Evolutionary conservation across 1,284 basidiomycete species (phyloP).

Genomic region (Pisolithus thermaeus): DNA sequence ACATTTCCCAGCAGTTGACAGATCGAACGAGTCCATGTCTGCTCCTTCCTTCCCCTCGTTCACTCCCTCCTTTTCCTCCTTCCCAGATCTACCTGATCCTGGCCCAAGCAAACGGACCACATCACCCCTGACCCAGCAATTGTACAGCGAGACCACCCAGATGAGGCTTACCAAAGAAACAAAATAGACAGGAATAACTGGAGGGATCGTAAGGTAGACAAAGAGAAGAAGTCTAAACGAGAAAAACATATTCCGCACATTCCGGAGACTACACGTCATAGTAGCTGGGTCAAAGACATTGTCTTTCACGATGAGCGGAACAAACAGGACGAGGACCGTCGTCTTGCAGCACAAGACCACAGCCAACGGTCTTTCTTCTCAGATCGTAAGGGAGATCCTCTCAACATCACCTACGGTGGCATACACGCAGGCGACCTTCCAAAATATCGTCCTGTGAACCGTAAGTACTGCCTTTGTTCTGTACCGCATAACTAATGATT

Average conservation of each 20-base stretch:
- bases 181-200: constrained; percentile 21
- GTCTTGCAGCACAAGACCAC: constrained; percentile 19
- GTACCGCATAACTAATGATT: constrained; percentile 45
- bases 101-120: constrained; percentile 23
- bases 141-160: constrained; percentile 10
- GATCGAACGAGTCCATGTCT: constrained; percentile 31
- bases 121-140: constrained; percentile 9
- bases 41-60: constrained; percentile 54
- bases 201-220: constrained; percentile 22
- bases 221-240: constrained; percentile 22
- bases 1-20: background rate
- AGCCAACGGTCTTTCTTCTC: constrained; percentile 47
- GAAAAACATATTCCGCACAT: constrained; percentile 20
- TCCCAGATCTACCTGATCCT: constrained; percentile 46
- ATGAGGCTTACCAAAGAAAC: constrained; percentile 11
- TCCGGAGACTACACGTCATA: constrained; percentile 13
- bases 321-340: constrained; percentile 33
- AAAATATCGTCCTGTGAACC: constrained; percentile 52
- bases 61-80: constrained; percentile 59
- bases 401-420: constrained; percentile 68
- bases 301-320: constrained; percentile 31
- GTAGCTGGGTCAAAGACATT: constrained; percentile 12
- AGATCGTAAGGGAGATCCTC: constrained; percentile 63
- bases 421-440: constrained; percentile 62
- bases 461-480: constrained; percentile 34